Base-by-base conservation (phyloP, 2,329 filamentous ascomycete genomes). In the Epichloe sp. region DNA sequence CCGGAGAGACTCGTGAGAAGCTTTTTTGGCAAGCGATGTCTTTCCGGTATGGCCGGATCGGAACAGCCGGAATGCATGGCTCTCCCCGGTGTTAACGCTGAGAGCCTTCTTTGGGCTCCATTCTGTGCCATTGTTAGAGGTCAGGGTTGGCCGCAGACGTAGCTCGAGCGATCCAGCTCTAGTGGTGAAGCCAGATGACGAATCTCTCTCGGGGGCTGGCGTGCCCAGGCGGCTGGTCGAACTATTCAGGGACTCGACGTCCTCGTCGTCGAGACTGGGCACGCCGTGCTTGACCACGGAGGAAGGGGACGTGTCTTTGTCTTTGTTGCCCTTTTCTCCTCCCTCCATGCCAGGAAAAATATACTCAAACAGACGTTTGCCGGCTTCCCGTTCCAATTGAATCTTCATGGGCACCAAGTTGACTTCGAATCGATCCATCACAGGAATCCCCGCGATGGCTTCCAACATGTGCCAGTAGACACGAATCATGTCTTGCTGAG, bases 401-500 rank as follows among this genome's bases (percentile, higher is more conserved):
- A 98, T 83, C 66, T 89, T 94, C 64, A 98, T 79, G 0, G 93
- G 94, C 65, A 94, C 90, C 19, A 98, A 72, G 51, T 90, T 88
- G 51, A 98, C 87, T 66, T 97, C 90, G 61, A 98, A 98, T 60
- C 94, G 86, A 59, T 97, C 91, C 75, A 98, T 88, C 35, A 98
- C 90, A 0, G 91, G 88, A 55, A 98, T 98, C 47, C 93, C 93
- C 38, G 91, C 93, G 65, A 98, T 96, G 7, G 93, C 90, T 69
- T 98, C 93, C 4, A 98, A 77, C 88, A 96, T 96, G 64, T 96
- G 83, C 88, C 94, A 98, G 64, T 95, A 93, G 12, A 99, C 87
- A 36, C 85, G 82, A 48, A 98, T 78, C 85, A 97, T 97, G 62
- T 89, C 88, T 44, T 78, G 77, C 54, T 85, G 45, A 7, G 15